Base-by-base conservation (phyloP, 108 stramenopile genomes). In the Seminavis robusta region DNA sequence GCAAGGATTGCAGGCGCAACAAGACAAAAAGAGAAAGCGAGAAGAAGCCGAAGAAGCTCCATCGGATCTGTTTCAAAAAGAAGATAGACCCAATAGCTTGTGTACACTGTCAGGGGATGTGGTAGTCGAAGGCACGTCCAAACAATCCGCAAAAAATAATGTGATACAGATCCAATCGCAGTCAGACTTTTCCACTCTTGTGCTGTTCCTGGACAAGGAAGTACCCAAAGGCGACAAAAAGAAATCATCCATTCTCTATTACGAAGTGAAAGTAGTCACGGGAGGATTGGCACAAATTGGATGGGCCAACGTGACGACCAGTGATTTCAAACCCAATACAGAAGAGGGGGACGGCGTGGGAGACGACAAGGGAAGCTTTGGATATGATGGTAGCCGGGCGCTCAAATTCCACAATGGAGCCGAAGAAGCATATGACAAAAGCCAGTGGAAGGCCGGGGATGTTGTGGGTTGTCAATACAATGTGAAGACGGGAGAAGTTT, bases 291-390 rank as follows among this genome's bases (percentile, higher is more conserved):
- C 79, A 6, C 91, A 92, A 56, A 77, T 92, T 61, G 90, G 90
- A 15, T 92, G 90, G 90, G 77, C 82, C 21, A 38, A 32, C 24
- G 21, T 49, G 25, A 38, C 17, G 0, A 49, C 52, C n/a, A 26
- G 33, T 19, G 17, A 33, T 1, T 89, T 92, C 60, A 23, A 54
- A 20, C 87, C 91, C 1, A 83, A 84, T 48, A 78, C 71, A 59
- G 87, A 88, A 37, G 69, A 70, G 13, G 91, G 91, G 5, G 87
- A 92, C 58, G 91, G 87, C 20, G 91, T 92, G 13, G 91, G 91
- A 0, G 91, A 92, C 54, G 87, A 88, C 62, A 34, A 30, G 11
- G 54, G 58, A 13, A 83, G 83, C 30, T 92, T 56, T 62, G 91
- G 71, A 0, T 84, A 77, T 25, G 91, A 92, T 58, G 85, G 83